These are phyloP conservation scores for Sporopachydermia cereana DNA, from an alignment of 1,139 yeast genomes.

Conservation along the genomic window DNA sequence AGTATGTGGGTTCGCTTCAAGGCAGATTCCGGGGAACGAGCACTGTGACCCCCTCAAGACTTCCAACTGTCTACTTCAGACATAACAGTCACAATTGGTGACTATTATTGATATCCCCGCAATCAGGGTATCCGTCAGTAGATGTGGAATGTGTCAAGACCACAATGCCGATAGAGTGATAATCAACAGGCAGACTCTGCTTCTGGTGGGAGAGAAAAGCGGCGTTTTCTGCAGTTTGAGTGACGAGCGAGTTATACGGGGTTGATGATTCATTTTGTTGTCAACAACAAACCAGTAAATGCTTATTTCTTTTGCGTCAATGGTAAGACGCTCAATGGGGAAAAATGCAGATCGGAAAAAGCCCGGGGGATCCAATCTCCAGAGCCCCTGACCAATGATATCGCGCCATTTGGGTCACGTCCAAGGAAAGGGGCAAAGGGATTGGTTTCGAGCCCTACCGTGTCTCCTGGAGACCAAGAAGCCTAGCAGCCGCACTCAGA, in stretches of 20 bases:
- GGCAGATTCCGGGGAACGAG: too few relatives aligned
- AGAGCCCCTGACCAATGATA: neutral
- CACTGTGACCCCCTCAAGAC: too few relatives aligned
- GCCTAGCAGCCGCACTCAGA: neutral
- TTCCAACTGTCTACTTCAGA: too few relatives aligned
- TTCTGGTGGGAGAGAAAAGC: too few relatives aligned
- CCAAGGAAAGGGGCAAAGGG: neutral
- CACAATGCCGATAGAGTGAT: too few relatives aligned
- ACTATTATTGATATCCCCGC: conserved; percentile 5
- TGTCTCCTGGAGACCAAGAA: conserved; percentile 2
- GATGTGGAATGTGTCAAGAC: too few relatives aligned
- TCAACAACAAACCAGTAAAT: neutral
- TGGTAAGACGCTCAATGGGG: neutral
- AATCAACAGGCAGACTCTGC: too few relatives aligned
- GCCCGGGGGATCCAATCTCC: neutral
- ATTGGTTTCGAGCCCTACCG: neutral
- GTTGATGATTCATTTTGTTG: conserved; percentile 4
- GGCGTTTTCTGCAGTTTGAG: too few relatives aligned
- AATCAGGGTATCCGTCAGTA: conserved; percentile 1
- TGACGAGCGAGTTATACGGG: too few relatives aligned
- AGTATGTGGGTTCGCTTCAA: too few relatives aligned
- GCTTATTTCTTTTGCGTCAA: neutral
- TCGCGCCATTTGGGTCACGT: conserved; percentile 5
- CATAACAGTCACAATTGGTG: too few relatives aligned
- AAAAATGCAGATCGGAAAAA: conserved; percentile 3